Evolutionary conservation across 208 protist species (phyloP).

Genomic region (Lotmaria passim): DNA sequence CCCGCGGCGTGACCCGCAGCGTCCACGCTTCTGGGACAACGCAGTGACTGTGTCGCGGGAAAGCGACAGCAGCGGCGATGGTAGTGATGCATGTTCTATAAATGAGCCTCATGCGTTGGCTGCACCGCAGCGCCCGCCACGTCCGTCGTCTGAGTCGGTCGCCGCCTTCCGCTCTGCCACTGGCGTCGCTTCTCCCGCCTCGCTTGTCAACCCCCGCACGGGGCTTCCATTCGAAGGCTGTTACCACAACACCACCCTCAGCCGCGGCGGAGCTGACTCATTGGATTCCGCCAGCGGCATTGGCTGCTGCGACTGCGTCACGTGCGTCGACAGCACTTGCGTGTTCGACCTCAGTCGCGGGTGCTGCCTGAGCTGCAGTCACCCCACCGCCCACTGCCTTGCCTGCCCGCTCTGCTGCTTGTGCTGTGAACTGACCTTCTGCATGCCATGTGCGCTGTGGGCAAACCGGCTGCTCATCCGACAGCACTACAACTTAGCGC

Average conservation of each 20-base stretch:
- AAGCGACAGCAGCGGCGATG: neutral
- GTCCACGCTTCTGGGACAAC: constrained; percentile 12
- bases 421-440: constrained; percentile 49
- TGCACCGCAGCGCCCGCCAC: too few species aligned
- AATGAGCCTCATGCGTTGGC: neutral
- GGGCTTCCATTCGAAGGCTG: constrained; percentile 48
- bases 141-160: neutral
- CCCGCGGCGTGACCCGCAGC: neutral
- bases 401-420: constrained; percentile 42
- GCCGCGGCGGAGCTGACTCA: neutral
- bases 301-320: constrained; percentile 38
- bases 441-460: constrained; percentile 52
- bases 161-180: constrained; percentile 14
- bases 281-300: neutral
- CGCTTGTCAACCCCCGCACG: constrained; percentile 26
- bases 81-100: neutral
- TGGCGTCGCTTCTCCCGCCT: constrained; percentile 28
- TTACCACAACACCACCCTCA: constrained; percentile 28
- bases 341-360: constrained; percentile 18
- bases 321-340: constrained; percentile 19
- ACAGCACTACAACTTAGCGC: constrained; percentile 50
- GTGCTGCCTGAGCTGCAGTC: constrained; percentile 36
- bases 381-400: constrained; percentile 41
- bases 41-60: constrained; percentile 18
- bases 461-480: constrained; percentile 56